Evolutionary conservation across 208 protist genomes (phyloP).

Genomic region (Acanthamoeba healyi): DNA sequence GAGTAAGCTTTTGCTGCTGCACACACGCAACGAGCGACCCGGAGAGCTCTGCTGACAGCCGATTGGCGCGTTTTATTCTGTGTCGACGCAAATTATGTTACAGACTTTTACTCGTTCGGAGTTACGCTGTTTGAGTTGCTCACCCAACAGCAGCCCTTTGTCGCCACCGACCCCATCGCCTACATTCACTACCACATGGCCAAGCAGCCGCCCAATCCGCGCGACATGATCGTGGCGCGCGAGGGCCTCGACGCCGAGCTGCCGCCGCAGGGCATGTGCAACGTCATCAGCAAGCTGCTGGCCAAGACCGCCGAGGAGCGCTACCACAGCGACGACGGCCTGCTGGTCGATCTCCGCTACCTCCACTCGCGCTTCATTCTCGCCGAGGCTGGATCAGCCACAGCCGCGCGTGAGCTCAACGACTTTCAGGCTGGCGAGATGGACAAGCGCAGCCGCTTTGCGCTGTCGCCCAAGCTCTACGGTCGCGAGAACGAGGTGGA

Average conservation of each 20-base stretch:
- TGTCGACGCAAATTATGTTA: not conserved
- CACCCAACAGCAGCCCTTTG: constrained; percentile 62
- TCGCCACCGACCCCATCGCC: not conserved
- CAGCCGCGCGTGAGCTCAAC: not conserved
- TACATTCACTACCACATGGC: constrained; percentile 74
- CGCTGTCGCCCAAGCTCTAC: constrained; percentile 12
- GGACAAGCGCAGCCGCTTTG: constrained; percentile 47
- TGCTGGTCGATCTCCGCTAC: constrained; percentile 38
- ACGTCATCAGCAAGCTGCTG: constrained; percentile 63
- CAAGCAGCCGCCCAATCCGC: constrained; percentile 32
- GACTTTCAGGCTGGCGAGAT: constrained; percentile 57
- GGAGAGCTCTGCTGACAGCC: too few relatives aligned
- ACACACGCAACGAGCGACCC: not conserved
- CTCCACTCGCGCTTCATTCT: not conserved
- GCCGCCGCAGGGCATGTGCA: constrained; percentile 8
- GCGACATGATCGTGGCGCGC: constrained; percentile 1
- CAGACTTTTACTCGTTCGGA: constrained; percentile 60
- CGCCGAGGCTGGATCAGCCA: not conserved
- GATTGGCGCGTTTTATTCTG: not conserved
- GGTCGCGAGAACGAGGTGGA: not conserved
- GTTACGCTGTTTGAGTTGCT: constrained; percentile 64
- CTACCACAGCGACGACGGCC: constrained; percentile 54
- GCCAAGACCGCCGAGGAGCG: constrained; percentile 65
- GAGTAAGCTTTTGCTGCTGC: too few relatives aligned
- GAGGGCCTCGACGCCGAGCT: constrained; percentile 4